These are phyloP conservation scores for Neonectria coccinea DNA, from an alignment of 2,329 filamentous ascomycete genomes.

Conservation along the genomic window DNA sequence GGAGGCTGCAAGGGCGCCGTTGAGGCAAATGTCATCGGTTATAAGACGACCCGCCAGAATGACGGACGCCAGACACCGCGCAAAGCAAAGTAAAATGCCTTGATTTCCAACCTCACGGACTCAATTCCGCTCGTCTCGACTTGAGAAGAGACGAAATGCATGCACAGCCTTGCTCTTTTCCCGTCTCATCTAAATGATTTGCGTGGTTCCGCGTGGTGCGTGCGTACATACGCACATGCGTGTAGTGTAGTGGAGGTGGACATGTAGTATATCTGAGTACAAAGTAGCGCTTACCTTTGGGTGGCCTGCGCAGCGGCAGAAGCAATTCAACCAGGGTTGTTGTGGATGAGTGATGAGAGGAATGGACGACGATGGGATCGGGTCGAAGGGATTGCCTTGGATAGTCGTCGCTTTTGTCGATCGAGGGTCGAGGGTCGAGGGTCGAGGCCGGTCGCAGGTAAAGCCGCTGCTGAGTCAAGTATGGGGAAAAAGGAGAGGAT, in stretches of 20 bases:
- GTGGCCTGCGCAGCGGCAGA: constrained; percentile 7
- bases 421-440: constrained; percentile 22
- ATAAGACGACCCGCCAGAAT: not conserved
- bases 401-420: constrained; percentile 14
- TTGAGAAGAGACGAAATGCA: constrained; percentile 8
- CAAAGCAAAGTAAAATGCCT: not conserved
- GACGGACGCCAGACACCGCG: not conserved
- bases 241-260: constrained; percentile 4
- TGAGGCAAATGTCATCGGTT: constrained; percentile 2
- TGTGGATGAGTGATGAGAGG: not conserved
- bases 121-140: not conserved
- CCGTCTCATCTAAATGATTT: constrained; percentile 18
- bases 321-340: constrained; percentile 5
- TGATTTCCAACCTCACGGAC: not conserved
- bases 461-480: constrained; percentile 22
- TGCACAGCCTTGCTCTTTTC: constrained; percentile 1
- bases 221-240: not conserved
- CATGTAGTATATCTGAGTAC: constrained; percentile 15
- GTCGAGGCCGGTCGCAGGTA: constrained; percentile 14
- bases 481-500: constrained; percentile 15
- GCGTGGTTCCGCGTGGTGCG: constrained; percentile 14
- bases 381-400: constrained; percentile 11
- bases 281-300: constrained; percentile 25
- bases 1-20: constrained; percentile 10
- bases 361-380: constrained; percentile 13